Evolutionary conservation across 176 grass and related monocot species (phyloP), one percentile per base, ranked within the genome.

Genomic region (Juncus inflexus): DNA sequence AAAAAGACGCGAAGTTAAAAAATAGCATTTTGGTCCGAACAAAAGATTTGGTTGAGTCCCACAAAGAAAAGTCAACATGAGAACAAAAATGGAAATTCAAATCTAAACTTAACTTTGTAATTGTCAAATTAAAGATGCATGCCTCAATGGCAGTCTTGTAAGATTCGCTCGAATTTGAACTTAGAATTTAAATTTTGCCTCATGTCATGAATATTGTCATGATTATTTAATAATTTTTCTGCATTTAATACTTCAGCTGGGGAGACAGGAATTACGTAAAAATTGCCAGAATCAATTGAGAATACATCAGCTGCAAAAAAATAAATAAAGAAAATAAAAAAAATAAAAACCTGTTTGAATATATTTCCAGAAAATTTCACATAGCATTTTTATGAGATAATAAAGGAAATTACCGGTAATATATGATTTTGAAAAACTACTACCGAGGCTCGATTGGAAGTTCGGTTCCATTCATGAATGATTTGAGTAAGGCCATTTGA

Each of bases 201-300:
- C 64, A 47, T 45, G 37, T 76, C 68, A 57, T 79, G 61, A n/a
- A 53, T 57, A 69, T 74, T 70, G 70, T 19, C 64, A 73, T 69
- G 73, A 61, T 62, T 59, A 65, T 74, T 66, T 37, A 37, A 50
- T 50, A 47, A 9, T 47, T 9, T 47, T 9, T 90, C 83, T 74
- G 84, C 81, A 62, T 76, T 83, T 77, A 81, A 71, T 71, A 79
- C 69, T 83, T 84, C 86, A 69, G 75, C 69, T 55, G 95, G 86
- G 54, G 73, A 84, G 61, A 86, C 95, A 72, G 89, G 89, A 90
- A 99, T 87, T 35, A 94, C 86, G 38, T 90, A 84, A 80, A 84
- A 90, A 66, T 99, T 99, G 52, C 89, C 95, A 69, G 72, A 78
- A 90, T 99, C 89, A 99, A 99, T 82, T 86, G 72, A 73, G 86